These are phyloP conservation scores for Aspergillus texensis DNA, from an alignment of 2,329 filamentous ascomycete species.

Conservation along the genomic window DNA sequence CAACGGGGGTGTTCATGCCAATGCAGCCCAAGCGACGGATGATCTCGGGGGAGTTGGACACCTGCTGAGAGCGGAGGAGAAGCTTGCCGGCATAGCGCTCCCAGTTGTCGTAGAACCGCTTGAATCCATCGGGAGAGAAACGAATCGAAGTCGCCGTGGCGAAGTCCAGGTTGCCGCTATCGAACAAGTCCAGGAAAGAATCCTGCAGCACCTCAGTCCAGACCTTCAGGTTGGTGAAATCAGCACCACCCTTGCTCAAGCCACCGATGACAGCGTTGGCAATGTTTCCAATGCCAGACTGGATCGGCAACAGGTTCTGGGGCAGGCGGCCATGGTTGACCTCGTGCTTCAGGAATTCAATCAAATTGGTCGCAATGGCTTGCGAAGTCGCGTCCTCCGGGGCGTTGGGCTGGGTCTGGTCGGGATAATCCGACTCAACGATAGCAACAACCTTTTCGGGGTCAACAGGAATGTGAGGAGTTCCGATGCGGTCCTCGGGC, in stretches of 20 bases:
- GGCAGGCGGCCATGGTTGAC: constrained; percentile 77
- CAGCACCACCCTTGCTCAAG: constrained; percentile 69
- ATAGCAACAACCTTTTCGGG: constrained; percentile 82
- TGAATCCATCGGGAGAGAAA: constrained; percentile 88
- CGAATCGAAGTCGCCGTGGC: constrained; percentile 87
- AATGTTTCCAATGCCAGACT: constrained; percentile 90
- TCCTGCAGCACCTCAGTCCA: constrained; percentile 95
- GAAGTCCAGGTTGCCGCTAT: constrained; percentile 83
- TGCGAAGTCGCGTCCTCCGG: constrained; percentile 73
- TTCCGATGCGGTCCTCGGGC: constrained; percentile 84
- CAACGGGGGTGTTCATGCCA: constrained; percentile 93
- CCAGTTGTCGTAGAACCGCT: constrained; percentile 87
- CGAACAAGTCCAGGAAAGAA: constrained; percentile 89
- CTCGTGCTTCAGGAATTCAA: constrained; percentile 85
- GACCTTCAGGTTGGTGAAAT: constrained; percentile 85
- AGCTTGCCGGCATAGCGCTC: constrained; percentile 78
- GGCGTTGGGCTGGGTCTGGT: constrained; percentile 73
- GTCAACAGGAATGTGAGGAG: constrained; percentile 79
- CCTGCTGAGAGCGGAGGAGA: constrained; percentile 82
- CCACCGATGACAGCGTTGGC: constrained; percentile 89
- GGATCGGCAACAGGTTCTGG: constrained; percentile 74
- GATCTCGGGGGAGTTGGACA: constrained; percentile 88
- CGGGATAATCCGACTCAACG: constrained; percentile 81
- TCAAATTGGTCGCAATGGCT: constrained; percentile 76
- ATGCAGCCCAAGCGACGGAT: constrained; percentile 85